phyloP scores from a whole-genome alignment of 2,329 filamentous ascomycete genomes.

The Truncatella angustata region DNA sequence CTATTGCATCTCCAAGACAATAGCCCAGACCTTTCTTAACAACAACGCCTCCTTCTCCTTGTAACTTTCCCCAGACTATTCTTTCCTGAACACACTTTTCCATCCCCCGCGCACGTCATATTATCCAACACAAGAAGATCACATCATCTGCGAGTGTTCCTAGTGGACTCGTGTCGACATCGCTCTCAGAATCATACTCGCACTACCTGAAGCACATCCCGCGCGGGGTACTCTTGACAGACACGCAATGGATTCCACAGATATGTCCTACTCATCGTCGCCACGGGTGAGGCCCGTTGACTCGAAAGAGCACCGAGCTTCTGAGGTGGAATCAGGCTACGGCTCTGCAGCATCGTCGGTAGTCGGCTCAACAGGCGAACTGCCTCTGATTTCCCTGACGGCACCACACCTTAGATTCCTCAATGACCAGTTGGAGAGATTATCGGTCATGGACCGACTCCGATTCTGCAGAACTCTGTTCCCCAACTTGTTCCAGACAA shows the following conservation, averaged over 20 bases:
- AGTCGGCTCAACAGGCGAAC: constrained; percentile 56
- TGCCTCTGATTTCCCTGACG: constrained; percentile 82
- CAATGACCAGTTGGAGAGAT: constrained; percentile 83
- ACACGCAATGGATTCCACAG: constrained; percentile 35
- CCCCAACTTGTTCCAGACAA: constrained; percentile 84
- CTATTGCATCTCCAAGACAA: background rate
- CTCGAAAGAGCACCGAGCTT: constrained; percentile 37
- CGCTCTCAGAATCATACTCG: background rate
- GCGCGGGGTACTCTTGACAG: constrained; percentile 27
- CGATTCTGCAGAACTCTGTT: constrained; percentile 90
- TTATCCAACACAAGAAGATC: background rate
- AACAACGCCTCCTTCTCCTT: constrained; percentile 2
- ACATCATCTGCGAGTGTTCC: background rate
- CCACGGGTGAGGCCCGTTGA: constrained; percentile 34
- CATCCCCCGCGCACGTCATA: background rate
- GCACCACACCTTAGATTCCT: constrained; percentile 85
- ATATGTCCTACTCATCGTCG: constrained; percentile 36
- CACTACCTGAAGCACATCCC: constrained; percentile 17
- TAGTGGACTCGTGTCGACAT: background rate
- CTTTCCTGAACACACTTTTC: background rate
- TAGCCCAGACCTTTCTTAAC: constrained; percentile 2
- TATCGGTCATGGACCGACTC: constrained; percentile 87
- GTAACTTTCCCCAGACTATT: constrained; percentile 4
- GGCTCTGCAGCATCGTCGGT: constrained; percentile 62
- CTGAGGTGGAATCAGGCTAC: constrained; percentile 78